Conservation (phyloP, 176 grass and related monocot genomes). For the Oropetium thomaeum region DNA sequence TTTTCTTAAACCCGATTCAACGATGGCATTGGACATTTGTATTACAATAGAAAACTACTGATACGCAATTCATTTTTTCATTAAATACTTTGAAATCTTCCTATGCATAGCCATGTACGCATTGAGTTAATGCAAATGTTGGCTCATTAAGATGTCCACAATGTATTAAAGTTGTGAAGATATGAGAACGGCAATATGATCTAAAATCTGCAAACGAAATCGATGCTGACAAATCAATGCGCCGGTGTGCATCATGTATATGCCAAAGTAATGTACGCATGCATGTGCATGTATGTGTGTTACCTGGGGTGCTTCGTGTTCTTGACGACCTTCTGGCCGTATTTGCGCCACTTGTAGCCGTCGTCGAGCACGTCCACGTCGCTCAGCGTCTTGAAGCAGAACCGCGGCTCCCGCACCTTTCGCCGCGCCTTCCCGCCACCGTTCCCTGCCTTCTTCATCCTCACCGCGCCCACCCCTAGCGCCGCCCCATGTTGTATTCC, state of each 20-base stretch:
- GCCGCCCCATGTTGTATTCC: background rate
- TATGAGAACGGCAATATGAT: background rate
- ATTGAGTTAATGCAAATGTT: background rate
- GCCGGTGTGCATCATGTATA: background rate
- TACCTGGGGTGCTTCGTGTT: conserved; percentile 98
- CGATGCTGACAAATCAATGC: background rate
- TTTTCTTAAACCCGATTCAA: no score
- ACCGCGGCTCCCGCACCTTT: conserved; percentile 91
- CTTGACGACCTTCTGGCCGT: conserved; percentile 99
- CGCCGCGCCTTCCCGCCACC: conserved; percentile 50
- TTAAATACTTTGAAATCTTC: background rate
- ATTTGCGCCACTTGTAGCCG: conserved; percentile 99
- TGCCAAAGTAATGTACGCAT: background rate
- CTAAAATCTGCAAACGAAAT: background rate
- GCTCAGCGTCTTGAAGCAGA: conserved; percentile 99
- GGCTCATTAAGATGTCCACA: background rate
- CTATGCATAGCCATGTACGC: no score
- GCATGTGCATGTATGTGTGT: background rate
- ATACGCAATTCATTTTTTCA: background rate
- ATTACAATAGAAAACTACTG: background rate
- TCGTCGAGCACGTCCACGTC: conserved; percentile 97
- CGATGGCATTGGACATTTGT: no score
- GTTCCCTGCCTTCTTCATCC: conserved; percentile 60
- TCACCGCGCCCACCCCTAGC: conserved; percentile 40
- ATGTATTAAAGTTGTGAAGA: background rate